phyloP scores from a whole-genome alignment of 306 rosid genomes.

The Cyamopsis tetragonoloba region DNA sequence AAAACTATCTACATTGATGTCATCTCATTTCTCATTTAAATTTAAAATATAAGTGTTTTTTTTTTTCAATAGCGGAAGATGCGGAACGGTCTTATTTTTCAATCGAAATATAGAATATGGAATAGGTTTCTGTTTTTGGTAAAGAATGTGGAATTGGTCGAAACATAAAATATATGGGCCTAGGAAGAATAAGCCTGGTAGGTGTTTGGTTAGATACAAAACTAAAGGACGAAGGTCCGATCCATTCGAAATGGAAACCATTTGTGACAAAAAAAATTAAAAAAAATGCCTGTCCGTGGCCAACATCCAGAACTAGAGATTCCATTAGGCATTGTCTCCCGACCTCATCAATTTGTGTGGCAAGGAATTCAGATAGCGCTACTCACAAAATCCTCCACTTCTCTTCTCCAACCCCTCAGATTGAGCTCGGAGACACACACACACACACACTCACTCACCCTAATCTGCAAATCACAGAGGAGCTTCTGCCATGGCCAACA shows the following conservation, averaged over 20 bases:
- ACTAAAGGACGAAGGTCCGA: not conserved
- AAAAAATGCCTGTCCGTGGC: too few relatives aligned
- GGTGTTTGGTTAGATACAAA: not conserved
- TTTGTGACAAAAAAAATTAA: too few relatives aligned
- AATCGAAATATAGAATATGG: too few relatives aligned
- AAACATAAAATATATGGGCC: not conserved
- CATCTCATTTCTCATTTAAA: too few relatives aligned
- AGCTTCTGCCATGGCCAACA: constrained; percentile 61
- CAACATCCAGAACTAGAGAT: not conserved
- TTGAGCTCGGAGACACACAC: not conserved
- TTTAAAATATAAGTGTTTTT: too few relatives aligned
- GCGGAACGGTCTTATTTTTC: too few relatives aligned
- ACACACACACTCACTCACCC: not conserved
- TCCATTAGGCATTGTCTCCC: not conserved
- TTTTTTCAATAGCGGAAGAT: too few relatives aligned
- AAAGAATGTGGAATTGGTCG: not conserved
- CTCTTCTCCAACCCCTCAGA: constrained; percentile 11
- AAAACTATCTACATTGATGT: not conserved
- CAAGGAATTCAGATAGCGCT: constrained; percentile 46
- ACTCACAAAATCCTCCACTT: constrained; percentile 20
- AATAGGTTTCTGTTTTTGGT: too few relatives aligned
- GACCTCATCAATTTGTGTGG: constrained; percentile 58
- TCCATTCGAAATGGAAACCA: not conserved
- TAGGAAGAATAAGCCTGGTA: not conserved
- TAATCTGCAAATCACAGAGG: not conserved